These are phyloP conservation scores for Penicillium diatomitis DNA, from an alignment of 495 filamentous ascomycete genomes.

Conservation along the genomic window DNA sequence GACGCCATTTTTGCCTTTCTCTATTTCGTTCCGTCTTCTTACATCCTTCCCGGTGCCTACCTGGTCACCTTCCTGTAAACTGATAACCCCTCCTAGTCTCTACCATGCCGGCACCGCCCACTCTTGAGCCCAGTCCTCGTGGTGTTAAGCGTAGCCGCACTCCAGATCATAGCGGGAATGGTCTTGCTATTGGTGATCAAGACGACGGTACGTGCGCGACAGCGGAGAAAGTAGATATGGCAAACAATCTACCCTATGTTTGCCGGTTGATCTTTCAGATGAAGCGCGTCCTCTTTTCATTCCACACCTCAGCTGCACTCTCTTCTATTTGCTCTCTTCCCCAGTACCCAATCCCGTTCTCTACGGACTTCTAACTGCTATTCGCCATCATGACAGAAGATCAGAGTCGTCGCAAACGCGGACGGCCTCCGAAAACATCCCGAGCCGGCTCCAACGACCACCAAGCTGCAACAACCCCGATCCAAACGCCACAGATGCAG, in stretches of 20 bases:
- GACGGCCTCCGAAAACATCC: conserved; percentile 65
- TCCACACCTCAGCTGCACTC: not conserved
- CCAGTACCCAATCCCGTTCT: not conserved
- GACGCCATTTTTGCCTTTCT: not conserved
- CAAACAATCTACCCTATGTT: not conserved
- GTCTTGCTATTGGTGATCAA: conserved; percentile 48
- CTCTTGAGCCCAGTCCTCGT: conserved; percentile 50
- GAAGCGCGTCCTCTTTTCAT: not conserved
- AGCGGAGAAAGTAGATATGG: not conserved
- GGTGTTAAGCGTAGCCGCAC: conserved; percentile 92
- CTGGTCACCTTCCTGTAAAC: conserved; percentile 26
- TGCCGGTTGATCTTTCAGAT: not conserved
- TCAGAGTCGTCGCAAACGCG: conserved; percentile 76
- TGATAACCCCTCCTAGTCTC: conserved; percentile 35
- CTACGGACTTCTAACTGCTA: conserved; percentile 7
- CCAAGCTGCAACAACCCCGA: conserved; percentile 38
- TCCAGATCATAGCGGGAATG: conserved; percentile 65
- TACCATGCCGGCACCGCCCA: conserved; percentile 34
- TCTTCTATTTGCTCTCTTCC: no score
- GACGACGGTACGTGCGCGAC: conserved; percentile 71
- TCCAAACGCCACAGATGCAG: conserved; percentile 76
- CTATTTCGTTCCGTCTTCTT: not conserved
- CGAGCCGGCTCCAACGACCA: conserved; percentile 47
- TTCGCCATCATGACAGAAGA: conserved; percentile 39
- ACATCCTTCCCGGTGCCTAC: not conserved